Base-by-base conservation (phyloP, 2,329 filamentous ascomycete genomes). In the Sclerotinia sclerotiorum region DNA sequence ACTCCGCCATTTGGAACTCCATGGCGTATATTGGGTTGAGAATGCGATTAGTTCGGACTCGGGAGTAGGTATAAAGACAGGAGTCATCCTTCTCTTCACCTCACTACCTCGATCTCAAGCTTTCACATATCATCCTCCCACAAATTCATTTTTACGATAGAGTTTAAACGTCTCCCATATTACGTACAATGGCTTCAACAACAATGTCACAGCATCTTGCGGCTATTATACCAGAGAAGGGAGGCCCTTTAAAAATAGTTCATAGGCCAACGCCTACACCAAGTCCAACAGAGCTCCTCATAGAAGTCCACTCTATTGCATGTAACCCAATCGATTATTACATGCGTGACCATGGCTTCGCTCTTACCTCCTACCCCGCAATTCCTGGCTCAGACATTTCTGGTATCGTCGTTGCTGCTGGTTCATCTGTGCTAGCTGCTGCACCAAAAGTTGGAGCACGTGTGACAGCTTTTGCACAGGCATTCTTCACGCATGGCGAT, bases 291-390 rank as follows among this genome's bases (percentile, higher is more conserved):
- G 79, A 82, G 39, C 72, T 82, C 66, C 79, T 81, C 42, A 77
- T 82, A 69, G 75, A 74, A 2, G 77, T 81, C 69, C 77, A 79
- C 65, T 78, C 80, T 15, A 73, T 81, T 15, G 80, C 79, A 19
- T 73, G 82, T 46, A 82, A 82, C 63, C 80, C 80, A 1, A 74
- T 80, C 67, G 81, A 82, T 66, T 66, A 61, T 63, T 57, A 73
- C 11, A 62, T 62, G 42, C 80, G 78, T 44, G 77, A 78, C 35
- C 66, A 72, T 44, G 80, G 78, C 44, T 76, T 80, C 57, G 70
- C 76, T 17, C 44, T 70, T 54, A 11, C 44, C 2, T 35, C 54
- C 3, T 69, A 75, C 76, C 69, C 69, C 73, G 46, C 65, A 19
- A 55, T 74, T 44, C 62, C 70, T 17, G 72, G 71, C 29, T 69